phyloP scores from a whole-genome alignment of 352 stramenopile genomes.

The Pythium vanterpoolii region DNA sequence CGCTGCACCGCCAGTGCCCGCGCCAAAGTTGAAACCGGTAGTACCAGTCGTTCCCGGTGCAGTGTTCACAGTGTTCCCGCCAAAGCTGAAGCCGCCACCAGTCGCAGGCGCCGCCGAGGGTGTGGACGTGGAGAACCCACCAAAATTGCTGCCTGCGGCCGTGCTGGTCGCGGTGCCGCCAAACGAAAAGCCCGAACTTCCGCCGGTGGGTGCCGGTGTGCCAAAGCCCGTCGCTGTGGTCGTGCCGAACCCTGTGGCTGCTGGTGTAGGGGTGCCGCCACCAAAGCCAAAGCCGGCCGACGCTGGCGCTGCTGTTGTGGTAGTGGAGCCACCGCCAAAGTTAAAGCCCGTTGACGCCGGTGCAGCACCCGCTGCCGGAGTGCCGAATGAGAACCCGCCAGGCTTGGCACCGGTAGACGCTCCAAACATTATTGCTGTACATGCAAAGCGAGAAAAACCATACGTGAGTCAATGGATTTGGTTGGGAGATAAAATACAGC shows the following conservation, averaged over 20 bases:
- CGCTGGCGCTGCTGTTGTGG: slow-evolving; percentile 8
- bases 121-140: slow-evolving; percentile 29
- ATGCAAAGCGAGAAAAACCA: background rate
- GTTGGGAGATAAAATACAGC: background rate
- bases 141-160: slow-evolving; percentile 18
- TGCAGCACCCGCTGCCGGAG: slow-evolving; percentile 12
- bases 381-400: slow-evolving; percentile 49
- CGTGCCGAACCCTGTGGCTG: slow-evolving; percentile 21
- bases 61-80: slow-evolving; percentile 12
- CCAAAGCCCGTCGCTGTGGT: slow-evolving; percentile 31
- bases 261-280: slow-evolving; percentile 17
- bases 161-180: slow-evolving; percentile 27
- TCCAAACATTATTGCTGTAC: slow-evolving; percentile 44
- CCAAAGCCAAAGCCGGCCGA: slow-evolving; percentile 27
- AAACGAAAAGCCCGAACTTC: slow-evolving; percentile 52
- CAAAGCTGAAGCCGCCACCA: slow-evolving; percentile 39
- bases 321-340: slow-evolving; percentile 30
- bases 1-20: background rate
- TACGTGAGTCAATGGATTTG: background rate
- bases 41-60: slow-evolving; percentile 27
- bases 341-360: slow-evolving; percentile 24
- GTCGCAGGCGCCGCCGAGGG: slow-evolving; percentile 17
- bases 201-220: slow-evolving; percentile 18
- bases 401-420: slow-evolving; percentile 27
- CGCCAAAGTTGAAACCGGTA: slow-evolving; percentile 31